phyloP scores from a whole-genome alignment of 345 rosid genomes.

The Gossypium thurberi region DNA sequence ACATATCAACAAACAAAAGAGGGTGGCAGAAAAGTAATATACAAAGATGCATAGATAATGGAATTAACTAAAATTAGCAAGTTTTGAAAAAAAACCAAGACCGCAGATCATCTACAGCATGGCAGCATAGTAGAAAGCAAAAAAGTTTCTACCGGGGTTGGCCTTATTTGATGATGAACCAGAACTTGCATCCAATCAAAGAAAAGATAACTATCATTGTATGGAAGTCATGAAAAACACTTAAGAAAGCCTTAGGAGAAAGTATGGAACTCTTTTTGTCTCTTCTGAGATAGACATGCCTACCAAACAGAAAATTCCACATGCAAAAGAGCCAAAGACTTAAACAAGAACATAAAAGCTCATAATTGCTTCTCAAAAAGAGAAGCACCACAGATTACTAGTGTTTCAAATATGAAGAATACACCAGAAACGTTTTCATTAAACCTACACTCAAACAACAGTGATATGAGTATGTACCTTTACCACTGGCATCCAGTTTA shows the following conservation, averaged over 20 bases:
- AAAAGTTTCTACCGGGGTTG: background rate
- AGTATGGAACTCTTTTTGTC: background rate
- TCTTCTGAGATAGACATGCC: background rate
- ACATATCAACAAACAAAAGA: background rate
- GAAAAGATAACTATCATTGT: background rate
- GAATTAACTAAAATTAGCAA: conserved; percentile 1
- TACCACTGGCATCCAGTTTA: conserved; percentile 37
- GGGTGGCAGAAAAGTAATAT: background rate
- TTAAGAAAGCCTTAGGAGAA: background rate
- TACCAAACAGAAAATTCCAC: background rate
- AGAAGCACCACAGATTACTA: background rate
- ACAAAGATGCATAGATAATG: background rate
- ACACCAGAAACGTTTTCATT: background rate
- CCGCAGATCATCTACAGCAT: background rate
- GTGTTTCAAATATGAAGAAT: background rate
- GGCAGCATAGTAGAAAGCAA: background rate
- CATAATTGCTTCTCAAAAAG: background rate
- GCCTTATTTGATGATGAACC: background rate
- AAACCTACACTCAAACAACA: background rate
- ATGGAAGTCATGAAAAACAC: background rate
- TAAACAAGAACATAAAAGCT: background rate
- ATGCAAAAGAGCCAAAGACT: background rate
- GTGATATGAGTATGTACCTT: conserved; percentile 30
- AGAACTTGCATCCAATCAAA: background rate
- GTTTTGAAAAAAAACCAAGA: background rate